These are phyloP conservation scores for Raphidocelis subcapitata DNA, from an alignment of 139 green algal species.

Conservation along the genomic window DNA sequence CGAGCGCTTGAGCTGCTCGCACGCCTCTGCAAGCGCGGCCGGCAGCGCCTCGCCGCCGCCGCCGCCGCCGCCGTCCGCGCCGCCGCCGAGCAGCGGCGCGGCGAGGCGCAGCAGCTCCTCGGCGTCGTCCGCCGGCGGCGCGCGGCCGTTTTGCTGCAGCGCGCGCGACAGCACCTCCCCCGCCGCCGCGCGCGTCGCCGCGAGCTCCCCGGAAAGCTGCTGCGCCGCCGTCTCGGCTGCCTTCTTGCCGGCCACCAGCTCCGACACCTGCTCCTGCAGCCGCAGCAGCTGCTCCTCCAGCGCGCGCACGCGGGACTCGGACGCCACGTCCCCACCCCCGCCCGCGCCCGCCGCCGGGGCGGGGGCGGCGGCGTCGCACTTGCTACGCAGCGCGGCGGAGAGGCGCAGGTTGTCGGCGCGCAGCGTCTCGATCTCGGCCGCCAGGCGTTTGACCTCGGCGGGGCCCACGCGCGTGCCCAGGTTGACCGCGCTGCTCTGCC, in stretches of 20 bases:
- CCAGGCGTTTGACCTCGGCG: conserved; percentile 30
- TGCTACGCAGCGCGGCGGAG: conserved; percentile 14
- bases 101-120: no score
- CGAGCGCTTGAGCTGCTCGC: not conserved
- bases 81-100: no score
- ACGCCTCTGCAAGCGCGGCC: no score
- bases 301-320: not conserved
- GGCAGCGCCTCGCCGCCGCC: not conserved
- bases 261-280: conserved; percentile 14
- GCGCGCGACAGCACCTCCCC: conserved; percentile 9
- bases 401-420: conserved; percentile 34
- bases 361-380: conserved; percentile 7
- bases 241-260: conserved; percentile 1
- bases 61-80: not conserved
- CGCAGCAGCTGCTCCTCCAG: conserved; percentile 19
- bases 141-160: not conserved
- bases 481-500: conserved; percentile 39
- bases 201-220: conserved; percentile 17
- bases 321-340: not conserved
- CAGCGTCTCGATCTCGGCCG: conserved; percentile 35
- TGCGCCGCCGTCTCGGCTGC: conserved; percentile 4
- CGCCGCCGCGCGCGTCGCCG: conserved; percentile 14
- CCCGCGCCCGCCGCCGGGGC: conserved; percentile 1
- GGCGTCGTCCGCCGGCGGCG: no score
- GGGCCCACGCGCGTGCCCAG: conserved; percentile 22